Conservation (phyloP, 208 protist species). For the Acanthamoeba lenticulata region DNA sequence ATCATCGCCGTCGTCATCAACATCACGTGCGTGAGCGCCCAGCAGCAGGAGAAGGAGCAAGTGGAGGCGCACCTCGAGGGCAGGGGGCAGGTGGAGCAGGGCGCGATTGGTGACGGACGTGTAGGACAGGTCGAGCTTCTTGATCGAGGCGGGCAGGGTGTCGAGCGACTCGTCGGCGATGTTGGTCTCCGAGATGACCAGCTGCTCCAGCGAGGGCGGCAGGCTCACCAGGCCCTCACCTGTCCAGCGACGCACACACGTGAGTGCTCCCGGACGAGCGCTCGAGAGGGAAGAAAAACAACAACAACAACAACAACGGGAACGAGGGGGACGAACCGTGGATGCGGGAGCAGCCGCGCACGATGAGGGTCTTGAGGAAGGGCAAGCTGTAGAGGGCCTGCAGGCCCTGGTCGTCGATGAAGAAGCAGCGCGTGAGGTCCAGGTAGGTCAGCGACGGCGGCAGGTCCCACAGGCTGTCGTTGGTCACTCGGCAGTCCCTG, state of each 20-base stretch:
- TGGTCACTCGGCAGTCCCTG: background rate
- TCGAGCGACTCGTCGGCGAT: constrained; percentile 8
- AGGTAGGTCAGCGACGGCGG: background rate
- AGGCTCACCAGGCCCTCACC: background rate
- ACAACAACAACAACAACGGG: background rate
- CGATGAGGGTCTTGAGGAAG: background rate
- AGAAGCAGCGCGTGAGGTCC: background rate
- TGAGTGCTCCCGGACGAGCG: no score
- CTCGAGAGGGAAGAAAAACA: no score
- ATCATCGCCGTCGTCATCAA: background rate
- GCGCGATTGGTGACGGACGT: background rate
- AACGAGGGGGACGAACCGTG: background rate
- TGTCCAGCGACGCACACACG: background rate
- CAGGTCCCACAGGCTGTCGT: constrained; percentile 21
- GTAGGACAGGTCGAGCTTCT: constrained; percentile 26
- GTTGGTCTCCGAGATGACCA: constrained; percentile 15
- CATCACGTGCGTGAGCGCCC: background rate
- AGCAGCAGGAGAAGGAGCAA: background rate
- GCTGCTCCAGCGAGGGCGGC: background rate
- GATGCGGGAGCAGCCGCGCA: background rate
- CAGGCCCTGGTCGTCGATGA: background rate
- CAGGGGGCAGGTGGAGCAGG: background rate
- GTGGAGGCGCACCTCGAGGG: background rate
- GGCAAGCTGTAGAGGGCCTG: background rate
- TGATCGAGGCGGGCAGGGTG: background rate